Evolutionary conservation across 352 stramenopile genomes (phyloP), one percentile per base, ranked within the genome.

Genomic region (Phytophthora palmivora): DNA sequence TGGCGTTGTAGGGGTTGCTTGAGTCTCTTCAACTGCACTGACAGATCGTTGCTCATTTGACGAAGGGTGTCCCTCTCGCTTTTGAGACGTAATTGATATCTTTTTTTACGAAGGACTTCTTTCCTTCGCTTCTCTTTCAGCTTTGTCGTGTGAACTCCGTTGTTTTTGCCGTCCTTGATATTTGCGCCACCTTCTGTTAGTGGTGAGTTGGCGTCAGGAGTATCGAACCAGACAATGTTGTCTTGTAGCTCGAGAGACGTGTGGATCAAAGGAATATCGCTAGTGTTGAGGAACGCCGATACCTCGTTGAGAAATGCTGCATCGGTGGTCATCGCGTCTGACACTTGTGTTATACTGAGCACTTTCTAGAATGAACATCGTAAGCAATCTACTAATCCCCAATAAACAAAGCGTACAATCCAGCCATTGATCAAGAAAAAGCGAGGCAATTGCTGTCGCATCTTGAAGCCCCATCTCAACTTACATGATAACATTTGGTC

Each of bases 261-360:
- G 37, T 43, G 37, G n/a, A 26, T 43, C 16, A 43, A 24, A 6
- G 37, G 43, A n/a, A 50, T 9, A 2, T n/a, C 43, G 12, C 22
- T 50, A 6, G 43, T 50, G 43, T 50, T n/a, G 15, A 50, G 47
- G 33, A 44, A 44, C 1, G 15, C n/a, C 9, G 47, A 49, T 10
- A 58, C 47, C 24, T 55, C 47, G 3, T 45, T 19, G 14, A 55
- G 34, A 6, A 55, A 38, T 11, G 33, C 33, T 21, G 33, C 47
- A n/a, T 55, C 47, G 12, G 44, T 30, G 21, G 42, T 22, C 14
- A 36, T 59, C 19, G 32, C 9, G 41, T 33, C 19, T 18, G n/a
- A 28, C 15, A 4, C 16, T 28, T 45, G 38, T 6, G 16, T 24
- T 15, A 2, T 14, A 4, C 12, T 19, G 34, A 41, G 37, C 0